Conservation (phyloP, 257 asterid species). For the Forsythia suspensa region DNA sequence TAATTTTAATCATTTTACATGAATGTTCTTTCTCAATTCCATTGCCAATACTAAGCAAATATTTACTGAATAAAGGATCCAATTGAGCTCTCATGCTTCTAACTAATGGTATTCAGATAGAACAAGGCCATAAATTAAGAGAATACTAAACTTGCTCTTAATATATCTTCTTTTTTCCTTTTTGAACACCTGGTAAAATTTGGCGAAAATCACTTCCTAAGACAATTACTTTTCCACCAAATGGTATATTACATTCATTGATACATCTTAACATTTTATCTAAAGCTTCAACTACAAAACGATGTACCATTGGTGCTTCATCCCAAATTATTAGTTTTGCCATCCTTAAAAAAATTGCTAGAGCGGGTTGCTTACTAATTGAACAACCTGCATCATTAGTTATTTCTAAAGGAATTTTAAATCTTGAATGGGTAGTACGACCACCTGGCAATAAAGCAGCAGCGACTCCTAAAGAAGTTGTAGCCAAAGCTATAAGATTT, state of each 20-base stretch:
- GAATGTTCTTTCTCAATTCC: too few species aligned
- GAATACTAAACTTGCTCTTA: too few species aligned
- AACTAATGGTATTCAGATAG: too few species aligned
- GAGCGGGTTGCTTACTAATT: background rate
- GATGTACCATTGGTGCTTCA: background rate
- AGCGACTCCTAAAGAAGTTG: background rate
- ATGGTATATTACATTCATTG: background rate
- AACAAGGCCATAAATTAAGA: too few species aligned
- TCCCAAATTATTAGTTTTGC: background rate
- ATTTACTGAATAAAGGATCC: too few species aligned
- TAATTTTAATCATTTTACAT: too few species aligned
- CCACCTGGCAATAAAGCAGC: background rate
- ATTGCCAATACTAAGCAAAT: too few species aligned
- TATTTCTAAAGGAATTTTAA: constrained; percentile 1
- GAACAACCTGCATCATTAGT: background rate
- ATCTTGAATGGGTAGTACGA: background rate
- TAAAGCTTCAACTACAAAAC: background rate
- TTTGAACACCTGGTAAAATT: too few species aligned
- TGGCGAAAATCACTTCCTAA: too few species aligned
- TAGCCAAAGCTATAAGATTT: background rate
- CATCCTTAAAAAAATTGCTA: background rate
- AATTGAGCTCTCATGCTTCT: too few species aligned
- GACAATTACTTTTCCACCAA: background rate
- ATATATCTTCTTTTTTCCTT: too few species aligned
- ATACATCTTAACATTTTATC: background rate